Conservation (phyloP, 1,284 basidiomycete genomes). For the Sutorius eximius region DNA sequence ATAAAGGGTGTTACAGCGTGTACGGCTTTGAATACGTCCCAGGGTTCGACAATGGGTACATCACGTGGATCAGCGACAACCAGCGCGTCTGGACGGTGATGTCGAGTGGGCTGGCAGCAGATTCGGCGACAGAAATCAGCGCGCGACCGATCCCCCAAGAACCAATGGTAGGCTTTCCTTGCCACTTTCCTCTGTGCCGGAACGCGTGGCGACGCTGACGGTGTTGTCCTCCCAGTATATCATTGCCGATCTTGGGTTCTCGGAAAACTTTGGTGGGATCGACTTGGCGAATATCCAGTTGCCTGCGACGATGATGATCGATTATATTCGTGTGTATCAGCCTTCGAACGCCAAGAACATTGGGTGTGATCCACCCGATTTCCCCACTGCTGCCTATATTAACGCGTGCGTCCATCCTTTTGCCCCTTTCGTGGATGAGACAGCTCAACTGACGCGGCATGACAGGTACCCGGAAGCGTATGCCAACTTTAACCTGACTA, state of each 20-base stretch:
- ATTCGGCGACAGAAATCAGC: slow-evolving; percentile 45
- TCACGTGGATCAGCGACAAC: slow-evolving; percentile 49
- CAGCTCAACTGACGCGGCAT: background rate
- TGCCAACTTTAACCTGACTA: slow-evolving; percentile 40
- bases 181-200: background rate
- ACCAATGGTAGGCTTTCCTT: slow-evolving; percentile 41
- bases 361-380: slow-evolving; percentile 41
- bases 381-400: slow-evolving; percentile 40
- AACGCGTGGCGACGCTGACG: slow-evolving; percentile 5
- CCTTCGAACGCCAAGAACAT: slow-evolving; percentile 36
- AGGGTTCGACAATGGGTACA: slow-evolving; percentile 43
- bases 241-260: slow-evolving; percentile 45
- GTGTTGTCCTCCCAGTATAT: slow-evolving; percentile 34
- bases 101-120: slow-evolving; percentile 39
- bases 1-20: slow-evolving; percentile 31
- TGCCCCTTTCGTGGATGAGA: background rate
- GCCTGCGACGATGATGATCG: slow-evolving; percentile 42
- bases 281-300: slow-evolving; percentile 40
- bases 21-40: slow-evolving; percentile 38
- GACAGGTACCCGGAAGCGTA: slow-evolving; percentile 40
- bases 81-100: slow-evolving; percentile 48
- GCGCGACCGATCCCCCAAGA: slow-evolving; percentile 52
- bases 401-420: slow-evolving; percentile 30
- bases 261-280: slow-evolving; percentile 41
- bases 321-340: slow-evolving; percentile 48